Percentiles rank a stretch among this genome's conserved stretches.
These are phyloP conservation scores for Cyberlindnera mycetangii DNA, from an alignment of 805 yeast genomes.

Conservation along the genomic window DNA sequence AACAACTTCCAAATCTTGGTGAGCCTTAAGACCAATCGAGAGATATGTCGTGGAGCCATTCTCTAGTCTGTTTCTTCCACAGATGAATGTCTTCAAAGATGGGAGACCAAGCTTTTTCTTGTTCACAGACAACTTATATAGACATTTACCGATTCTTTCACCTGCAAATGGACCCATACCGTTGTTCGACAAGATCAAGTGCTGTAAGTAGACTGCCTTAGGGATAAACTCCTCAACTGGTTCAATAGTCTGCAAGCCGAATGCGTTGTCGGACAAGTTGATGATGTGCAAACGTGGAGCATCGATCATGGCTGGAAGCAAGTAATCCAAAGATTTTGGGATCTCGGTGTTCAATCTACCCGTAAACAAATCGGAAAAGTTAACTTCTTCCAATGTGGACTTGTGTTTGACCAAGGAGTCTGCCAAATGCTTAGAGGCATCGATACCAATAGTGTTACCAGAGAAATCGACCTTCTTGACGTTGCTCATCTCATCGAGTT, in stretches of 20 bases:
- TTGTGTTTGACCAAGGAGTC: conserved; percentile 42
- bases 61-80: conserved; percentile 97
- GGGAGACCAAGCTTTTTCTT: conserved; percentile 48
- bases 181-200: conserved; percentile 85
- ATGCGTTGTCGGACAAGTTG: conserved; percentile 91
- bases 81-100: conserved; percentile 77
- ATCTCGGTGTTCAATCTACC: conserved; percentile 94
- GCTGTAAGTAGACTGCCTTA: conserved; percentile 75
- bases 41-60: conserved; percentile 88
- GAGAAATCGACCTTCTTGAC: conserved; percentile 68
- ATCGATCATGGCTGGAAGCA: conserved; percentile 70
- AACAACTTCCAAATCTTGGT: conserved; percentile 66
- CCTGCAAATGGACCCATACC: conserved; percentile 99
- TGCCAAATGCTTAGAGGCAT: conserved; percentile 74
- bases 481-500: conserved; percentile 40
- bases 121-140: conserved; percentile 64
- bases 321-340: conserved; percentile 70
- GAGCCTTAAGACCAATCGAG: conserved; percentile 81
- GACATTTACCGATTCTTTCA: conserved; percentile 84
- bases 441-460: conserved; percentile 94
- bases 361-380: conserved; percentile 91
- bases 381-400: conserved; percentile 58
- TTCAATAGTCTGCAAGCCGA: conserved; percentile 92
- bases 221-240: conserved; percentile 78
- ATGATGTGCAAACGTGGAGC: conserved; percentile 69